Percentiles rank a stretch among this genome's conserved stretches.
These are phyloP conservation scores for Haplosporangium sp. DNA, from an alignment of 371 early-diverging fungal species.

Conservation along the genomic window DNA sequence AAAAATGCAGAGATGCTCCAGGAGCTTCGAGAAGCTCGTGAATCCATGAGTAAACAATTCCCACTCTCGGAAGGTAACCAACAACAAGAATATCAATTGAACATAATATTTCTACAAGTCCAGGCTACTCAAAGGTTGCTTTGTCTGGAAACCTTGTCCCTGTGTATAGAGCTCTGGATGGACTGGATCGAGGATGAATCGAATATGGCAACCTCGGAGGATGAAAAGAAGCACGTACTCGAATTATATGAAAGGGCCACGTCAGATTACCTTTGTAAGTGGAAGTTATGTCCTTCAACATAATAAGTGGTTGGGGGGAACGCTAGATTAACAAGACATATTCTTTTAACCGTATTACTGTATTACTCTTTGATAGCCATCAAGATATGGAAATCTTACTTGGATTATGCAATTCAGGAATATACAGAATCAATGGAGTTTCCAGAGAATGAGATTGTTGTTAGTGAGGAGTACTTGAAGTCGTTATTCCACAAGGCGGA, in stretches of 20 bases:
- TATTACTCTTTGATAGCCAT: conserved; percentile 20
- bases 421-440: conserved; percentile 26
- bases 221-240: conserved; percentile 38
- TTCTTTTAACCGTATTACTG: not conserved
- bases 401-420: conserved; percentile 39
- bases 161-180: conserved; percentile 42
- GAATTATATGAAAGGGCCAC: conserved; percentile 36
- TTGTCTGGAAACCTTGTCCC: too few relatives aligned
- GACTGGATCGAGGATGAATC: conserved; percentile 48
- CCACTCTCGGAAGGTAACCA: conserved; percentile 45
- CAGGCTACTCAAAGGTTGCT: not conserved
- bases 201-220: conserved; percentile 42
- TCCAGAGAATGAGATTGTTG: conserved; percentile 15
- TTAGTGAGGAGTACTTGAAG: conserved; percentile 17
- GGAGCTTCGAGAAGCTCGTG: conserved; percentile 36
- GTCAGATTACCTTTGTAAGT: conserved; percentile 47
- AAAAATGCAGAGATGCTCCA: conserved; percentile 40
- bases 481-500: conserved; percentile 27
- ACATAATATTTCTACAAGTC: too few relatives aligned
- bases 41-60: conserved; percentile 29
- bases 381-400: conserved; percentile 42
- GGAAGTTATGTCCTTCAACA: not conserved
- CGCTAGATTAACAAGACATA: not conserved
- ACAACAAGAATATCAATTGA: not conserved
- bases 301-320: not conserved